Evolutionary conservation across 78 protist genomes (phyloP).

Genomic region (Guillardia theta): DNA sequence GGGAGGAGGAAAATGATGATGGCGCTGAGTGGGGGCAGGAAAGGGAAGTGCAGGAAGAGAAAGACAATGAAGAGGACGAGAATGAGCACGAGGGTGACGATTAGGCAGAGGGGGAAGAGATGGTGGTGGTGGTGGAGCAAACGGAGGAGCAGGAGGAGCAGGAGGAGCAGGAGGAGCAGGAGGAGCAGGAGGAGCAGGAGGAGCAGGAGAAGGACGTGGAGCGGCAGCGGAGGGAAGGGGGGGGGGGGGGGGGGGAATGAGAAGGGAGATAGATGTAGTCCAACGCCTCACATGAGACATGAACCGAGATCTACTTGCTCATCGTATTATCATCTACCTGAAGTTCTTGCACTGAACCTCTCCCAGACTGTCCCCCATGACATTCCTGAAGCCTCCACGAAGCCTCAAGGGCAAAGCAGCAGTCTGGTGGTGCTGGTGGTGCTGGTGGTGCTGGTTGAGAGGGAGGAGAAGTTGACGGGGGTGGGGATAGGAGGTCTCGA

Average conservation of each 20-base stretch:
- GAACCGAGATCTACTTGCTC: too few relatives aligned
- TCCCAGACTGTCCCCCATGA: too few relatives aligned
- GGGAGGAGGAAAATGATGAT: too few relatives aligned
- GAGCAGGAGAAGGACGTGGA: neutral
- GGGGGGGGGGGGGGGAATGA: neutral
- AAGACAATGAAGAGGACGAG: neutral
- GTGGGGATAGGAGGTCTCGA: too few relatives aligned
- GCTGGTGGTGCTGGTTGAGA: neutral
- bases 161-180: slow-evolving; percentile 5
- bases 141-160: neutral
- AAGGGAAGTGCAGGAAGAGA: neutral
- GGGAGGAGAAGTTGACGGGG: neutral
- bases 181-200: neutral
- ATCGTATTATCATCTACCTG: too few relatives aligned
- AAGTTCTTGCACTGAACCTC: too few relatives aligned
- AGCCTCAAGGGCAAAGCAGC: neutral
- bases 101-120: neutral
- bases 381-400: neutral
- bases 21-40: too few relatives aligned
- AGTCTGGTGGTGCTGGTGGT: neutral
- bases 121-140: neutral
- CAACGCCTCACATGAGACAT: neutral
- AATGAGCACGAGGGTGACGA: neutral
- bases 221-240: neutral
- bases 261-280: neutral